Conservation (phyloP, 192 early-diverging fungal species). For the Umbelopsis isabellina region DNA sequence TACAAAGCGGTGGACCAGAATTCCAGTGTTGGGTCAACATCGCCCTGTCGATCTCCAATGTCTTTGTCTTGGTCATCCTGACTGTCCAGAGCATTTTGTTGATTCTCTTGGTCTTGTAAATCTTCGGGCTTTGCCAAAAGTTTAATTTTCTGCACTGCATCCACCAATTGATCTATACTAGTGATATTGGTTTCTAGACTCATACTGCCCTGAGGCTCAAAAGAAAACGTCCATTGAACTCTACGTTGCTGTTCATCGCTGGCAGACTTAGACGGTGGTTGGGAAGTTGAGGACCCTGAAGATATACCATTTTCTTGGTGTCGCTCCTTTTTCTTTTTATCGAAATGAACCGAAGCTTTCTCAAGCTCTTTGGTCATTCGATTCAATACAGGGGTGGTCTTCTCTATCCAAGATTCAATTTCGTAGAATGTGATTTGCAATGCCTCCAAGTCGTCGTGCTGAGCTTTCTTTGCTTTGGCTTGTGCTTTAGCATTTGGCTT, state of each 20-base stretch:
- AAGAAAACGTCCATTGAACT: constrained; percentile 40
- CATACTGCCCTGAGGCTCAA: constrained; percentile 33
- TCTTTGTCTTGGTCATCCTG: constrained; percentile 10
- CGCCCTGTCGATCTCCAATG: neutral
- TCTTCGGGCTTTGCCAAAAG: constrained; percentile 22
- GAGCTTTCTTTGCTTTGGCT: constrained; percentile 33
- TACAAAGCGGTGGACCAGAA: constrained; percentile 28
- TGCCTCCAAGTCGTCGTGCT: constrained; percentile 42
- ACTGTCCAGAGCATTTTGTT: neutral
- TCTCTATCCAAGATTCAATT: constrained; percentile 48
- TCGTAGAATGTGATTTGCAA: constrained; percentile 50
- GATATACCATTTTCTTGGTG: neutral
- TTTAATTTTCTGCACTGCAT: constrained; percentile 38
- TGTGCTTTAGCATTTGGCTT: constrained; percentile 27
- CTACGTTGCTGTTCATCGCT: neutral
- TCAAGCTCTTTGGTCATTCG: constrained; percentile 48
- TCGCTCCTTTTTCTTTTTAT: constrained; percentile 27
- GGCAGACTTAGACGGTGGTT: neutral
- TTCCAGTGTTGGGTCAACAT: constrained; percentile 19
- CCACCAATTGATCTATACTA: constrained; percentile 39
- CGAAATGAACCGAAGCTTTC: constrained; percentile 39
- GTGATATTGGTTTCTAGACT: constrained; percentile 46
- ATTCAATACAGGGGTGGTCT: constrained; percentile 36
- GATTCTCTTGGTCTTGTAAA: neutral
- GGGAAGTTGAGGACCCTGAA: neutral